Conservation (phyloP, 768 basidiomycete species). For the Obba rivulosa region DNA sequence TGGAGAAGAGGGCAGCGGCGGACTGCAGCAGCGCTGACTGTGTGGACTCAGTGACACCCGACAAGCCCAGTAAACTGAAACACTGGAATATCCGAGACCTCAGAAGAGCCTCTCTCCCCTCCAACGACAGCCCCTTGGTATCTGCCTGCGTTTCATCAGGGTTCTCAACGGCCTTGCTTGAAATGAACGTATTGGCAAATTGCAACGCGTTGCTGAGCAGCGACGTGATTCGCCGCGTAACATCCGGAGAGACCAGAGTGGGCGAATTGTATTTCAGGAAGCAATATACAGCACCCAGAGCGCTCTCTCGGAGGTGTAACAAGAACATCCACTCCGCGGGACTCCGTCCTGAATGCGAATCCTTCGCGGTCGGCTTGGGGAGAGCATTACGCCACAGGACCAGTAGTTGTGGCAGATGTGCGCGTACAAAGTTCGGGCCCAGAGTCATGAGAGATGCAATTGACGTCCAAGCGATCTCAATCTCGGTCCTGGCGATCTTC, state of each 20-base stretch:
- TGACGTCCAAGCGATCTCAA: conserved; percentile 92
- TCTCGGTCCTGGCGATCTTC: conserved; percentile 72
- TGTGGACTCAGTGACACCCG: conserved; percentile 76
- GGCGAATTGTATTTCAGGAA: conserved; percentile 79
- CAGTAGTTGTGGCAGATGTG: conserved; percentile 89
- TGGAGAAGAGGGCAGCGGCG: conserved; percentile 75
- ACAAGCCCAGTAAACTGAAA: conserved; percentile 75
- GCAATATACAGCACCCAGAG: conserved; percentile 81
- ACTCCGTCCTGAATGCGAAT: conserved; percentile 57
- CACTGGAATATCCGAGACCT: conserved; percentile 86
- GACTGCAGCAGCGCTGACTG: conserved; percentile 79
- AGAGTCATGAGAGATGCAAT: conserved; percentile 89
- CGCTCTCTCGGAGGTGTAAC: conserved; percentile 84
- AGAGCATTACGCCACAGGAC: conserved; percentile 97
- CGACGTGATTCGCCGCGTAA: conserved; percentile 82
- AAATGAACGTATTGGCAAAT: conserved; percentile 81
- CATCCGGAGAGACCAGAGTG: conserved; percentile 82
- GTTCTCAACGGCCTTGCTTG: conserved; percentile 66
- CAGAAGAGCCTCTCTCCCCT: conserved; percentile 77
- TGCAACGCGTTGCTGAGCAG: conserved; percentile 85
- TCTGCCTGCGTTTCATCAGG: conserved; percentile 27
- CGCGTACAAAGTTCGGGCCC: conserved; percentile 89
- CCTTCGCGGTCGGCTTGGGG: conserved; percentile 91
- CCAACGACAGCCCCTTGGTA: conserved; percentile 48
- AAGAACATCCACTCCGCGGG: conserved; percentile 87